phyloP scores from a whole-genome alignment of 2,329 filamentous ascomycete genomes.

The Macroventuria anomochaeta region DNA sequence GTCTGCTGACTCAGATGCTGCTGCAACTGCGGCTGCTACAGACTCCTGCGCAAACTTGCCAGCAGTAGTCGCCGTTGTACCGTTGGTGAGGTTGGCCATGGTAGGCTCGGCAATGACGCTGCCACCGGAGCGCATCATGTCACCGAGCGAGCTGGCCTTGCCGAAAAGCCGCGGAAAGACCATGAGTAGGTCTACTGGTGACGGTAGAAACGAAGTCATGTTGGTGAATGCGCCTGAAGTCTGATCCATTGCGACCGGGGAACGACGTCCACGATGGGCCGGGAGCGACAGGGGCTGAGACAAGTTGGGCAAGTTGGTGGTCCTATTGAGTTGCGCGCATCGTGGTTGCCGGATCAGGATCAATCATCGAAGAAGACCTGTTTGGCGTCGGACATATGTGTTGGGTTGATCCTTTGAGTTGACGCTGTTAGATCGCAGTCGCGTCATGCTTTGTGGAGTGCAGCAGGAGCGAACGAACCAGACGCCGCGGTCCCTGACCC shows the following conservation, averaged over 20 bases:
- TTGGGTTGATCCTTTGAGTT: slow-evolving; percentile 5
- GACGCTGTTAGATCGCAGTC: not conserved
- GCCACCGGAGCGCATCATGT: slow-evolving; percentile 63
- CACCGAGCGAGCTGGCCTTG: slow-evolving; percentile 69
- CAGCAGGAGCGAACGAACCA: slow-evolving; percentile 8
- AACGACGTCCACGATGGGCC: not conserved
- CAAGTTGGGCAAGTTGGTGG: not conserved
- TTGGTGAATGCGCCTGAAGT: slow-evolving; percentile 37
- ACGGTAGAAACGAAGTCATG: slow-evolving; percentile 57
- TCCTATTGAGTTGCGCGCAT: slow-evolving; percentile 8
- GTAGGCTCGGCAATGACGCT: slow-evolving; percentile 67
- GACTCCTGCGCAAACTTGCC: slow-evolving; percentile 52
- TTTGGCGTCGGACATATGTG: not conserved
- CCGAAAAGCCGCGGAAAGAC: slow-evolving; percentile 74
- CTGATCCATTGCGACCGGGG: slow-evolving; percentile 29
- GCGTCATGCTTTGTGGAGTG: slow-evolving; percentile 16
- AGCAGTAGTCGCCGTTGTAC: slow-evolving; percentile 47
- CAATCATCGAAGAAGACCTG: slow-evolving; percentile 11
- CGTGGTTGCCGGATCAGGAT: slow-evolving; percentile 1
- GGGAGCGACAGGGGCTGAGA: not conserved
- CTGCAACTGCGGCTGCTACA: slow-evolving; percentile 53
- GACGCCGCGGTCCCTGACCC: slow-evolving; percentile 11
- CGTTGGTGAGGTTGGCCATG: slow-evolving; percentile 52
- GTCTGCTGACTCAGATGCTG: slow-evolving; percentile 36
- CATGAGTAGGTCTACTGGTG: slow-evolving; percentile 71